These are phyloP conservation scores for Globisporangium abappressorium DNA, from an alignment of 352 stramenopile species.

Conservation along the genomic window DNA sequence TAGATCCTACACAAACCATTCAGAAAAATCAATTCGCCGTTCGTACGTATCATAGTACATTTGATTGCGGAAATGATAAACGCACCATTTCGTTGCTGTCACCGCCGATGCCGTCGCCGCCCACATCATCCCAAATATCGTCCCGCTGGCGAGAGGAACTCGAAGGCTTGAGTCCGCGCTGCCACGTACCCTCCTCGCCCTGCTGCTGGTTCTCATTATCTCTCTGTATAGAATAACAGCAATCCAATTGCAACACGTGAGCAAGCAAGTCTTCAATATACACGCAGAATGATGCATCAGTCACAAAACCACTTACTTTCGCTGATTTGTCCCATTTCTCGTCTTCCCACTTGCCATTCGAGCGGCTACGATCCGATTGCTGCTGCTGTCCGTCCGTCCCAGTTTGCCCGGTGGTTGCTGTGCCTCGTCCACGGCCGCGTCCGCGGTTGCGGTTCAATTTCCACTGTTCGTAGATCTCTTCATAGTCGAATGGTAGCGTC, in stretches of 20 bases:
- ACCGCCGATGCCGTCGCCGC: slow-evolving; percentile 27
- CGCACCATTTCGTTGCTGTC: slow-evolving; percentile 66
- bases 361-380: slow-evolving; percentile 41
- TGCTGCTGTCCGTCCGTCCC: slow-evolving; percentile 21
- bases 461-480: slow-evolving; percentile 89
- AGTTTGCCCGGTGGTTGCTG: slow-evolving; percentile 16
- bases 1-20: slow-evolving; percentile 52
- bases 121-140: slow-evolving; percentile 83
- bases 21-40: background rate
- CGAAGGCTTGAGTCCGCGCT: slow-evolving; percentile 44
- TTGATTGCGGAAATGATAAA: slow-evolving; percentile 9
- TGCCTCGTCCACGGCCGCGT: slow-evolving; percentile 64
- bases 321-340: slow-evolving; percentile 38
- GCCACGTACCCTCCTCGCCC: slow-evolving; percentile 53
- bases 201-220: slow-evolving; percentile 23
- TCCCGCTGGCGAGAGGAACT: slow-evolving; percentile 28
- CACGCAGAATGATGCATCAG: background rate
- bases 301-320: slow-evolving; percentile 18
- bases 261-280: background rate
- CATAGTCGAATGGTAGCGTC: slow-evolving; percentile 81
- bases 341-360: slow-evolving; percentile 50
- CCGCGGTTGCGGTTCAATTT: slow-evolving; percentile 76
- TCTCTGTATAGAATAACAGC: slow-evolving; percentile 14
- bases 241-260: background rate
- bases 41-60: background rate